Base-by-base conservation (phyloP, 1,284 basidiomycete species). In the Moesziomyces sp. region DNA sequence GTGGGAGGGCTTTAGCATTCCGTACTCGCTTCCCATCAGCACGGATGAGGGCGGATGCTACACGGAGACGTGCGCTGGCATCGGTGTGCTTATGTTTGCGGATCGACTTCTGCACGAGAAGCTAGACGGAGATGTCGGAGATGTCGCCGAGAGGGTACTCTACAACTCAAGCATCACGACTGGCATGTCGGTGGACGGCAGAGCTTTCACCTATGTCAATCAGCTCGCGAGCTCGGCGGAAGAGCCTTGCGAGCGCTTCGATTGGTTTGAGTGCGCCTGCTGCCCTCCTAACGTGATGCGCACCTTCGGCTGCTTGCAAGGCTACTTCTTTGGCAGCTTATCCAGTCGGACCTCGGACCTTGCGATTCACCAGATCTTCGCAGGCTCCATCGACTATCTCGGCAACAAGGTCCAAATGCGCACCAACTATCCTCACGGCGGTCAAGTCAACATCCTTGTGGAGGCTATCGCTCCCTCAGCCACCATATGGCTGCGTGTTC, bases 31-130 rank as follows among this genome's bases (percentile, higher is more conserved):
- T 23, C 65, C 65, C 30, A 52, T 61, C 44, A 56, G 58, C 49
- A 61, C 58, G 14, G 65, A 68, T 26, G 65, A 68, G 42, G 65
- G 65, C 18, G 65, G 65, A 23, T 68, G 65, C 38, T 68, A 68
- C 46, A 56, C 58, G 0, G 65, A 68, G 46, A 68, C 65, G 1
- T 68, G 65, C 45, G 58, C 58, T 3, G 65, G 52, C 21, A 68
- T 68, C 26, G 58, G 58, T 9, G 19, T 58, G 14, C 50, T 68
- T 5, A 61, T 68, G 58, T 30, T 68, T 10, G 52, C 65, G 4
- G 65, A 68, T n/a, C 58, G 65, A 18, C 44, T 68, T 16, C 54
- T 61, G 43, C 50, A 56, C 40, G 18, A 57, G 24, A 40, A 42
- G 49, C 54, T 61, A 10, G 58, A 61, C 23, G 51, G 49, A 3